Evolutionary conservation across 2,329 filamentous ascomycete species (phyloP), one percentile per base, ranked within the genome.

Genomic region (Fusarium hostae): DNA sequence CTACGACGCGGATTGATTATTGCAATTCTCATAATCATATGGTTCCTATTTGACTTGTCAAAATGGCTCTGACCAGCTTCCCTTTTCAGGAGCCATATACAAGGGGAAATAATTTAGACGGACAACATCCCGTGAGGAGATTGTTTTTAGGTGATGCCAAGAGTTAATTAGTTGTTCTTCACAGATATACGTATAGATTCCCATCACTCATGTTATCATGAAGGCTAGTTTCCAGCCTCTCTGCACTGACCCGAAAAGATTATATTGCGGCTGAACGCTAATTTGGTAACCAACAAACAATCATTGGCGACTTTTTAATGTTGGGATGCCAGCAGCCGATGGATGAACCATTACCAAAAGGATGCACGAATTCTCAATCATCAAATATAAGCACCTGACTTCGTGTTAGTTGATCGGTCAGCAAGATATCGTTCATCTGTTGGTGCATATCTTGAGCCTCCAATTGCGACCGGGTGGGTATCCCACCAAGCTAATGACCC

Each of bases 401-500:
- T 69, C 50, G 39, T 57, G 45, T 69, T 59, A 35, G 43, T 54
- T 65, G 44, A 54, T 65, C 44, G 11, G 41, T 34, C 43, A 52
- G 50, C 32, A 60, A 43, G 26, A 24, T 51, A 39, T 11, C n/a
- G 28, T 56, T 47, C 20, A 20, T 28, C 32, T 39, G 41, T 48
- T 59, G 32, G 52, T 37, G 51, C 52, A 52, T 56, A 37, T 59
- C 45, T 56, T 70, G n/a, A 58, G 30, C 65, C 65, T 70, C 69
- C 35, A 62, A 56, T 48, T 26, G 45, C 39, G 37, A 63, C 51
- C 26, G 20, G 18, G 67, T 64, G 51, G 41, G 39, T 41, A 45
- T 48, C 18, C 34, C 16, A 24, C 35, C 41, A 57, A 64, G 55
- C 64, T 65, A 72, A 72, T 65, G 54, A 37, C 35, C 43, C 30